Base-by-base conservation (phyloP, 1,284 basidiomycete species). In the Marasmius fiardii region DNA sequence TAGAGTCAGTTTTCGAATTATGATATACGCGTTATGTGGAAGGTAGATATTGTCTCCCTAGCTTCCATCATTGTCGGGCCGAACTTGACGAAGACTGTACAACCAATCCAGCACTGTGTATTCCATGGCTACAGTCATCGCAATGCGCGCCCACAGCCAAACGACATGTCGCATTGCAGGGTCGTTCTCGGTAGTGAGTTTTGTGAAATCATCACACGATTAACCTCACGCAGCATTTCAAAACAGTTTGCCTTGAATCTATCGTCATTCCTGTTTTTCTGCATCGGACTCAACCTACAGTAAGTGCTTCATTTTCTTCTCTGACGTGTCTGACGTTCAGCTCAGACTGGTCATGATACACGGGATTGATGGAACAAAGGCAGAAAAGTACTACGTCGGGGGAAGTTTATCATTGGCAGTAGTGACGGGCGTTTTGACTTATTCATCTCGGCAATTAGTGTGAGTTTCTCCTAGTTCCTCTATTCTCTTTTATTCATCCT, bases 261-360 rank as follows among this genome's bases (percentile, higher is more conserved):
- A 20, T 41, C 39, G n/a, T 41, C 39, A 7, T 41, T 41, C 20
- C 16, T 41, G 6, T 41, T 41, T 31, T 49, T 49, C 47, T 49
- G 47, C 26, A 33, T 49, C 16, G 47, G 47, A 11, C 26, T 49
- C n/a, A 49, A 49, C 28, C 47, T 49, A 1, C 23, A 31, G 47
- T 49, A n/a, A 33, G 47, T 18, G 39, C 4, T 14, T 4, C 10
- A 18, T n/a, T 14, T n/a, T 31, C n/a, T n/a, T 2, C 12, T 31
- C 18, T 2, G n/a, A 28, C 3, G 11, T 31, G 16, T 18, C 14
- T 20, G 39, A 41, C 7, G n/a, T 20, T n/a, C 39, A 16, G 28
- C 7, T 49, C n/a, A 49, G 47, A 26, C 18, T 49, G 28, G 47
- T 49, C 47, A 49, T 49, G 47, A n/a, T 49, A 26, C 26, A 49